Conservation (phyloP, 1,284 basidiomycete species). For the Anthracocystis setariae region DNA sequence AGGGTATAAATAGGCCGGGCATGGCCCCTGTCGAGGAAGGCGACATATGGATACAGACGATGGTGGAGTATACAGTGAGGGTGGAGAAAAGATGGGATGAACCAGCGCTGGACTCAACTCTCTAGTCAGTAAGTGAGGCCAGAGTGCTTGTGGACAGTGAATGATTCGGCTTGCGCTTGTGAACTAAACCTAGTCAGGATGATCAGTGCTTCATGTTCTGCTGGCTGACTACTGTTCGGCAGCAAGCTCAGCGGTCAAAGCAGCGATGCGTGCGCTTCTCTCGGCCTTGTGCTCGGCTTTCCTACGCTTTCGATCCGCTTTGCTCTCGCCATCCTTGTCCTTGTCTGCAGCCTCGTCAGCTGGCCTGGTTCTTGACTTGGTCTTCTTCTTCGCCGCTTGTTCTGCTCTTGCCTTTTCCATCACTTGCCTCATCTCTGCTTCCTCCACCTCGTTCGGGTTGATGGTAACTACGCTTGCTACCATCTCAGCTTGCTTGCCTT, state of each 20-base stretch:
- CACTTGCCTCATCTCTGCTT: conserved; percentile 40
- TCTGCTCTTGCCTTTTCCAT: conserved; percentile 33
- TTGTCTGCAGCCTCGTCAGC: conserved; percentile 5
- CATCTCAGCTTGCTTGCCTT: conserved; percentile 18
- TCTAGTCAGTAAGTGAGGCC: too few relatives aligned
- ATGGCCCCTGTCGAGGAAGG: too few relatives aligned
- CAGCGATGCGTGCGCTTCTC: conserved; percentile 17
- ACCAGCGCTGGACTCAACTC: too few relatives aligned
- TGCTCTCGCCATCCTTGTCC: not conserved
- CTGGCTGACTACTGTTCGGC: conserved; percentile 11
- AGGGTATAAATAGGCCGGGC: too few relatives aligned
- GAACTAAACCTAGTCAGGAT: not conserved
- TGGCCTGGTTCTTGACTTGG: conserved; percentile 11
- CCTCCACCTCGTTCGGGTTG: conserved; percentile 43
- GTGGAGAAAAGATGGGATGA: too few relatives aligned
- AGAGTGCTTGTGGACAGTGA: too few relatives aligned
- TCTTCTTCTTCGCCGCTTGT: conserved; percentile 20
- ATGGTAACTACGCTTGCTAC: conserved; percentile 48
- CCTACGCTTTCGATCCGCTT: conserved; percentile 14
- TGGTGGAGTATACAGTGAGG: too few relatives aligned
- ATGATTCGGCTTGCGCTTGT: not conserved
- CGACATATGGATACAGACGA: too few relatives aligned
- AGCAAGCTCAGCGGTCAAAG: conserved; percentile 30
- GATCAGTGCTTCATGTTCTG: not conserved
- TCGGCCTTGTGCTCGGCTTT: conserved; percentile 32